phyloP scores from a whole-genome alignment of 345 rosid species.

The Mercurialis annua region DNA sequence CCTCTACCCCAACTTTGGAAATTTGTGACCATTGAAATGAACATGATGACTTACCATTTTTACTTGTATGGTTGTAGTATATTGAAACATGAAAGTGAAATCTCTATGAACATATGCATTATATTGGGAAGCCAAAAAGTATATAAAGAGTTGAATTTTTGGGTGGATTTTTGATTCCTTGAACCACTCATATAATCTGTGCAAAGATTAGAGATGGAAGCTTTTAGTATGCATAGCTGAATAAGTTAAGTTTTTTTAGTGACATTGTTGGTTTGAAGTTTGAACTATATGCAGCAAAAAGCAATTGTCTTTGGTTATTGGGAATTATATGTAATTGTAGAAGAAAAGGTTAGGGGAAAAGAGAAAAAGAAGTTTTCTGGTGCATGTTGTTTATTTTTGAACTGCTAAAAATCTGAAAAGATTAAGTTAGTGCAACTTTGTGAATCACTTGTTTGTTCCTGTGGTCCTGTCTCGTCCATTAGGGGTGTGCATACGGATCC shows the following conservation, averaged over 20 bases:
- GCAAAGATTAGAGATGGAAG: neutral
- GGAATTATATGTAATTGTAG: neutral
- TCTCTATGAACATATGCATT: neutral
- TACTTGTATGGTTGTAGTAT: neutral
- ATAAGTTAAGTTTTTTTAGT: neutral
- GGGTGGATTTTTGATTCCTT: slow-evolving; percentile 13
- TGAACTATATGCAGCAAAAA: slow-evolving; percentile 13
- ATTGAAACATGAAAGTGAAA: neutral
- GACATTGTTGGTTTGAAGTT: neutral
- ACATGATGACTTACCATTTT: neutral
- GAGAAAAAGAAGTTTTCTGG: neutral
- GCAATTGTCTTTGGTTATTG: neutral
- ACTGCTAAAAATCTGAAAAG: slow-evolving; percentile 12
- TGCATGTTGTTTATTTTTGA: slow-evolving; percentile 9
- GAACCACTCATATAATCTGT: neutral
- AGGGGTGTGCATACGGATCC: too few species aligned
- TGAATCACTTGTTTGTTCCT: neutral
- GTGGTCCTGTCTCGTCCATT: too few species aligned
- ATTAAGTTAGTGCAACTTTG: slow-evolving; percentile 12
- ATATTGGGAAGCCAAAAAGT: neutral
- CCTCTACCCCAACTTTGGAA: neutral
- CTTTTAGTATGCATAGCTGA: neutral
- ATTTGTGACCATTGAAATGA: neutral
- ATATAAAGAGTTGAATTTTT: neutral
- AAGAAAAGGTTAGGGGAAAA: neutral